Percentiles rank a stretch among this genome's conserved stretches.
Conservation (phyloP, 1,139 yeast genomes). For the Kluyveromyces sp. region DNA sequence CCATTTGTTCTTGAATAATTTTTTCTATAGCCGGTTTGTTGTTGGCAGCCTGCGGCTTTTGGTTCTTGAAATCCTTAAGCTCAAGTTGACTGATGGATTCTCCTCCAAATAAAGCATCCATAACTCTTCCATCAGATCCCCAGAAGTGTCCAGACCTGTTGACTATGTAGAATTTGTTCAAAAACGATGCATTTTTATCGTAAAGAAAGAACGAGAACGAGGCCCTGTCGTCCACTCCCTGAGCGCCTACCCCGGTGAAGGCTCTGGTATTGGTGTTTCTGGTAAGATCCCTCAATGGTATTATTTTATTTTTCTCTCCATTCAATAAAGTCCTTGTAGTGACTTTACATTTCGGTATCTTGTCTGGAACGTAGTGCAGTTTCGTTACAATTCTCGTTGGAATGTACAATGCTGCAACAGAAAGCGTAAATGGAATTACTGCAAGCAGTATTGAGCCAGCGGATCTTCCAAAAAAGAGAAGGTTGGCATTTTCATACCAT, state of each 20-base stretch:
- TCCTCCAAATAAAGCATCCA: constrained; percentile 28
- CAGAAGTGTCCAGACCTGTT: constrained; percentile 28
- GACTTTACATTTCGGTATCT: constrained; percentile 19
- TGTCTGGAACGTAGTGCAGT: constrained; percentile 22
- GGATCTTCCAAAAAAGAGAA: constrained; percentile 18
- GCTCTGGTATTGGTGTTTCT: constrained; percentile 19
- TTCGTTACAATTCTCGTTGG: constrained; percentile 27
- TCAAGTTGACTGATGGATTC: constrained; percentile 17
- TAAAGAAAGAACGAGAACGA: constrained; percentile 25
- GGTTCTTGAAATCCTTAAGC: neutral
- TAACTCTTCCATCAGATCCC: constrained; percentile 27
- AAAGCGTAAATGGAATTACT: constrained; percentile 26
- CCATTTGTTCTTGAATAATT: constrained; percentile 7
- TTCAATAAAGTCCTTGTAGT: constrained; percentile 22
- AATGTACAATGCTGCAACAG: constrained; percentile 21
- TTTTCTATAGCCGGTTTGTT: constrained; percentile 7
- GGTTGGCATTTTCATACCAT: constrained; percentile 11
- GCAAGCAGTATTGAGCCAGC: constrained; percentile 23
- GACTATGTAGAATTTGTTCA: constrained; percentile 22
- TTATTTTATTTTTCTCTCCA: constrained; percentile 13
- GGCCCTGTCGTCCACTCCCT: constrained; percentile 29
- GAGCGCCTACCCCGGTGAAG: constrained; percentile 28
- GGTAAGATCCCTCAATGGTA: constrained; percentile 17
- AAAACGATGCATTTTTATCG: constrained; percentile 16
- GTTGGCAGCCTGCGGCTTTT: constrained; percentile 2